A percentile compares a stretch with the other conserved stretches of the same genome.
phyloP scores from a whole-genome alignment of 495 filamentous ascomycete species.

The Thermothielavioides terrestris region DNA sequence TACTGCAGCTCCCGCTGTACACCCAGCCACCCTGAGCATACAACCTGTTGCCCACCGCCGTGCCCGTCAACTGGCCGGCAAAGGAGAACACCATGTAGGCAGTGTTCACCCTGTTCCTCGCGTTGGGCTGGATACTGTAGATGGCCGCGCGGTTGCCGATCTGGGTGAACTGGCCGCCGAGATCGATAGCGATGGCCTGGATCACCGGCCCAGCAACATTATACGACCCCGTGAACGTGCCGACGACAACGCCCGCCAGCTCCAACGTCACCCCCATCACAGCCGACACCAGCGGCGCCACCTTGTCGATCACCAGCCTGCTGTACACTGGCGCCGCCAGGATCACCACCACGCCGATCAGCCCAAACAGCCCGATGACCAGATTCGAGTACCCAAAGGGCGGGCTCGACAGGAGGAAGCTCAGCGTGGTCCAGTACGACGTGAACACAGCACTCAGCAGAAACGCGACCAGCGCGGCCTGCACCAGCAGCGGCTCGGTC shows the following conservation, averaged over 20 bases:
- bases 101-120: slow-evolving; percentile 71
- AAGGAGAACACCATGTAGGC: slow-evolving; percentile 73
- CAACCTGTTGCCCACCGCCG: slow-evolving; percentile 59
- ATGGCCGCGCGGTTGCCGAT: slow-evolving; percentile 67
- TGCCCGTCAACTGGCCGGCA: slow-evolving; percentile 68
- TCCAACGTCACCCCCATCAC: slow-evolving; percentile 51
- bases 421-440: slow-evolving; percentile 70
- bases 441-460: slow-evolving; percentile 35
- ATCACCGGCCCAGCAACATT: slow-evolving; percentile 67
- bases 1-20: slow-evolving; percentile 55
- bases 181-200: slow-evolving; percentile 63
- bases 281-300: slow-evolving; percentile 57
- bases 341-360: slow-evolving; percentile 67
- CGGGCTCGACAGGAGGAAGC: slow-evolving; percentile 60
- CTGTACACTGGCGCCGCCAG: slow-evolving; percentile 58
- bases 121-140: slow-evolving; percentile 62
- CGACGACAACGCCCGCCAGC: slow-evolving; percentile 56
- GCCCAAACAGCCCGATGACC: slow-evolving; percentile 66
- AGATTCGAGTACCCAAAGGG: slow-evolving; percentile 62
- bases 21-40: slow-evolving; percentile 66
- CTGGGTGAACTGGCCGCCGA: slow-evolving; percentile 66
- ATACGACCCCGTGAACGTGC: slow-evolving; percentile 57
- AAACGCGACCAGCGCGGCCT: slow-evolving; percentile 40
- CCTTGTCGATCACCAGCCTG: slow-evolving; percentile 59
- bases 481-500: slow-evolving; percentile 58